Percentiles rank a stretch among this genome's conserved stretches.
Evolutionary conservation across 768 basidiomycete genomes (phyloP).

Genomic region (Dictyophora rubrovolvata): DNA sequence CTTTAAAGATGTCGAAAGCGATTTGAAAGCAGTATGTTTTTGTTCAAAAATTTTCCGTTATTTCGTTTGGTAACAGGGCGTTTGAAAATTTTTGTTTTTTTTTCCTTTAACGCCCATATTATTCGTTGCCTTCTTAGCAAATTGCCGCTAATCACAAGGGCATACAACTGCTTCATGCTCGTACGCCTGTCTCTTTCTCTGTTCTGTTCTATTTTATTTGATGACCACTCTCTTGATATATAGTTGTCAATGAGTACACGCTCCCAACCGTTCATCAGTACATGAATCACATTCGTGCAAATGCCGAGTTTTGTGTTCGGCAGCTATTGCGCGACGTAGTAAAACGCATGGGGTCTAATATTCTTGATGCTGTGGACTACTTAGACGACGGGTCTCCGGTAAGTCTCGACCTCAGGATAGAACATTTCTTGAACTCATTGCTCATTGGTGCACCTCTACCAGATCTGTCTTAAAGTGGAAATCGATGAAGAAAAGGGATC

Average conservation of each 20-base stretch:
- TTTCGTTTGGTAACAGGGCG: not conserved
- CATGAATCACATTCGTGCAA: slow-evolving; percentile 83
- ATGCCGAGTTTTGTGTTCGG: slow-evolving; percentile 82
- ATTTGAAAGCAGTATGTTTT: slow-evolving; percentile 69
- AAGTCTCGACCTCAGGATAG: slow-evolving; percentile 16
- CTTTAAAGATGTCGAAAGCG: slow-evolving; percentile 83
- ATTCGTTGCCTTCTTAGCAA: slow-evolving; percentile 42
- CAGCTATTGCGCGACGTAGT: slow-evolving; percentile 69
- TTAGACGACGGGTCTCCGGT: slow-evolving; percentile 84
- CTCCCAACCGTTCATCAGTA: slow-evolving; percentile 84
- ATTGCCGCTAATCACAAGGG: slow-evolving; percentile 92
- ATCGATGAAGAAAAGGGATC: slow-evolving; percentile 68
- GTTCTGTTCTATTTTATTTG: not conserved
- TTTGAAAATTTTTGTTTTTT: not conserved
- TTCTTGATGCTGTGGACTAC: slow-evolving; percentile 68
- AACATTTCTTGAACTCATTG: not conserved
- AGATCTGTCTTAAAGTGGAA: slow-evolving; percentile 68
- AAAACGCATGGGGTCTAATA: slow-evolving; percentile 52
- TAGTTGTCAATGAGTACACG: slow-evolving; percentile 81
- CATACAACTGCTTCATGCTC: slow-evolving; percentile 70
- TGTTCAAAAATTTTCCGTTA: not conserved
- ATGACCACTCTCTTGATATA: not conserved
- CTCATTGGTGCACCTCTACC: not conserved
- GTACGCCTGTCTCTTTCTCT: slow-evolving; percentile 30
- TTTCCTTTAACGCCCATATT: not conserved